Evolutionary conservation across 1,284 basidiomycete genomes (phyloP), one percentile per base, ranked within the genome.

Genomic region (Trametes hirsuta): DNA sequence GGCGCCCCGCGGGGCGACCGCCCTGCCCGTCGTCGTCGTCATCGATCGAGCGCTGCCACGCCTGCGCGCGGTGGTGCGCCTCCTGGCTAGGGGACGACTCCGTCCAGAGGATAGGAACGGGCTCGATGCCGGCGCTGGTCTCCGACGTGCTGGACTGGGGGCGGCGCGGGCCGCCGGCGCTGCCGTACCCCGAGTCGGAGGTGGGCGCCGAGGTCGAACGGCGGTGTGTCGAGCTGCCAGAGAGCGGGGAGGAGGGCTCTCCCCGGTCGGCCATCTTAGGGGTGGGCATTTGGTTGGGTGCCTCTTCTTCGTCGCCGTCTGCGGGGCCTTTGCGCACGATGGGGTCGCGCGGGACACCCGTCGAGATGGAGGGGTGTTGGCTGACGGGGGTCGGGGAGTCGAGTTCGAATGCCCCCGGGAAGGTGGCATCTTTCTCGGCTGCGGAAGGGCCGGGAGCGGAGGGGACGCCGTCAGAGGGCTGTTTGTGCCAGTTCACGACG

Each of bases 151-250:
- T 47, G 24, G 57, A 62, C 30, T 37, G 58, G 18, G 60, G 48
- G 58, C 55, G 64, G 9, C 24, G 39, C 15, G 18, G 42, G 39
- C 30, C 21, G 41, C 47, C 11, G 37, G 67, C 44, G 6, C 69
- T 70, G 24, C 47, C 70, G 59, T 74, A 72, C 0, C 70, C 72
- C 1, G 70, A 71, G 54, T 74, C 72, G n/a, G 68, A 41, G 30
- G 54, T 25, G 50, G 55, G 50, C 21, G 47, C 48, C 4, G 62
- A 61, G 5, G 55, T 48, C 41, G 59, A 58, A 30, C 64, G 61
- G 45, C 55, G 59, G 15, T 61, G 64, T 5, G 53, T 41, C 15
- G 45, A 37, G 22, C 34, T 10, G 37, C 21, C 35, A 4, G 36
- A 30, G n/a, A 1, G n/a, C 36, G 53, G 53, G 30, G 30, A 30